Evolutionary conservation across 2,329 filamentous ascomycete species (phyloP).

Genomic region (Hymenoscyphus fraxineus): DNA sequence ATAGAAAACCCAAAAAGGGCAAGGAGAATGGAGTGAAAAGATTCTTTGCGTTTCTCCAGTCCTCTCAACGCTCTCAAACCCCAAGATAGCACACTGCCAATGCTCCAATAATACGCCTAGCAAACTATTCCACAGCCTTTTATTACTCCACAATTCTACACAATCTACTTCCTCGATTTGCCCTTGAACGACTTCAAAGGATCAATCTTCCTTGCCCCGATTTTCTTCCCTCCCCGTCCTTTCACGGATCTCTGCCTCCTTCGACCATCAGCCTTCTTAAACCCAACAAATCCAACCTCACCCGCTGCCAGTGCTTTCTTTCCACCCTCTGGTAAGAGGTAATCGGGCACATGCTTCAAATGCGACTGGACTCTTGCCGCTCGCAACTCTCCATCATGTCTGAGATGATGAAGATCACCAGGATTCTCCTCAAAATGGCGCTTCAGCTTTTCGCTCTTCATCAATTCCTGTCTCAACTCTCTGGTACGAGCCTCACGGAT

Average conservation of each 20-base stretch:
- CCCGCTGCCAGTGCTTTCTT: conserved; percentile 63
- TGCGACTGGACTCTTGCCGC: conserved; percentile 82
- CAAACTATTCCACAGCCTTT: neutral
- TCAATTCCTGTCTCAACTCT: conserved; percentile 82
- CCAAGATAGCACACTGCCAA: neutral
- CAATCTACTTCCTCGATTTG: conserved; percentile 27
- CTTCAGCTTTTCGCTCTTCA: conserved; percentile 92
- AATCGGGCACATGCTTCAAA: conserved; percentile 91
- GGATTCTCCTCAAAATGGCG: conserved; percentile 97
- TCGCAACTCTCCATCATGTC: conserved; percentile 85
- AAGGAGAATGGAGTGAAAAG: neutral
- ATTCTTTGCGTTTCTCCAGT: neutral
- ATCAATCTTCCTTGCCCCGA: conserved; percentile 66
- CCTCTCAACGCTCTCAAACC: neutral
- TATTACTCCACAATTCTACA: neutral
- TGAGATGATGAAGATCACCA: conserved; percentile 76
- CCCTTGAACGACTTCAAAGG: conserved; percentile 86
- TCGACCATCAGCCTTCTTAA: conserved; percentile 48
- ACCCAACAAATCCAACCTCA: conserved; percentile 73
- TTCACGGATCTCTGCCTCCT: conserved; percentile 41
- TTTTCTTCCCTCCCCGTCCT: conserved; percentile 47
- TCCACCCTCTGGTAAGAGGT: conserved; percentile 74
- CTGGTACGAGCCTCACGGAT: conserved; percentile 85
- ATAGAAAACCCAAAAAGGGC: neutral
- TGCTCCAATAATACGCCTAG: neutral